phyloP scores from a whole-genome alignment of 179 eudicot species.

The Spinacia oleracea region DNA sequence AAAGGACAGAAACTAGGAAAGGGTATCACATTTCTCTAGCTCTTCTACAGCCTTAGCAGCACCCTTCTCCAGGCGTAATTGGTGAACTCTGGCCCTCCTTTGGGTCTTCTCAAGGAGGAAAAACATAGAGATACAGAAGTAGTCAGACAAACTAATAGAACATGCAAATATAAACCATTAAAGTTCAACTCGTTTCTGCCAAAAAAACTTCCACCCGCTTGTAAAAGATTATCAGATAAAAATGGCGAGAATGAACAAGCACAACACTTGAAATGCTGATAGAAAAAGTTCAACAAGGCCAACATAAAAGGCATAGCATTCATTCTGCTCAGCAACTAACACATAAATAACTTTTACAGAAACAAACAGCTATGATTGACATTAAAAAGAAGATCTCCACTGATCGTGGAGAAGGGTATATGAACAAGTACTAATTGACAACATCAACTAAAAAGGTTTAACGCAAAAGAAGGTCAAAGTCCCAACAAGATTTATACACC shows the following conservation, averaged over 20 bases:
- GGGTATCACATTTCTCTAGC: constrained; percentile 73
- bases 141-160: not conserved
- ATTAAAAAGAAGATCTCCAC: not conserved
- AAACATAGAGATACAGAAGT: not conserved
- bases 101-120: constrained; percentile 45
- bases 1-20: not conserved
- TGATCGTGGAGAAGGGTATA: not conserved
- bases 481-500: not conserved
- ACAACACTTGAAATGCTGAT: not conserved
- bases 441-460: not conserved
- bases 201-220: too few species aligned
- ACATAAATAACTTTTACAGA: not conserved
- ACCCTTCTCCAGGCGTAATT: constrained; percentile 80
- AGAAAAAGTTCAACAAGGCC: not conserved
- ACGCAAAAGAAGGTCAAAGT: not conserved
- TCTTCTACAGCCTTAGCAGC: constrained; percentile 93
- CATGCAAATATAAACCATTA: not conserved
- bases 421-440: not conserved
- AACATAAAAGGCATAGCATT: not conserved
- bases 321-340: not conserved
- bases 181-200: not conserved
- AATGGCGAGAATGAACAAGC: not conserved
- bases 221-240: not conserved
- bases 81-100: constrained; percentile 79
- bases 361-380: not conserved